phyloP scores from a whole-genome alignment of 164 flowering plant genomes.

The Kingdonia uniflora region DNA sequence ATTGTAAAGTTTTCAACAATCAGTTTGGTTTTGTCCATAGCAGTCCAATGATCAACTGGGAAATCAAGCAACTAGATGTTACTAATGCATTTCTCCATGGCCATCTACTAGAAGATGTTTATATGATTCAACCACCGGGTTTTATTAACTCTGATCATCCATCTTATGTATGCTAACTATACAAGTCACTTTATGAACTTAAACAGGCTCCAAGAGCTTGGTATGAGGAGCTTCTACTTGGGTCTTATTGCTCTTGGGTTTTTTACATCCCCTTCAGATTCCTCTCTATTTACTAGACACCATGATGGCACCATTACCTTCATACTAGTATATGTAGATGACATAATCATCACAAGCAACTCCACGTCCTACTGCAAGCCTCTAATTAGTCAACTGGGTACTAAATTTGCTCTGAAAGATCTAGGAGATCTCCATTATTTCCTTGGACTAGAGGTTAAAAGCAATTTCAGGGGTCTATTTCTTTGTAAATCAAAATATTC shows the following conservation, averaged over 20 bases:
- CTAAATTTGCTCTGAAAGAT: background rate
- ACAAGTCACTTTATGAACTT: background rate
- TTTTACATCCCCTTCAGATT: background rate
- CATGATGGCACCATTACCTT: too few species aligned
- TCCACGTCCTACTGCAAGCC: background rate
- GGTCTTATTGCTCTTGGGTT: background rate
- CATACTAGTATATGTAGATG: too few species aligned
- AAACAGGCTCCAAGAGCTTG: background rate
- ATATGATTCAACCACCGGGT: conserved; percentile 3
- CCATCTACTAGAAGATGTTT: background rate
- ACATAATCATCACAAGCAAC: background rate
- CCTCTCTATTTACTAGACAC: too few species aligned
- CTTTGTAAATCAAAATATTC: background rate
- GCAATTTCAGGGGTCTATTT: background rate
- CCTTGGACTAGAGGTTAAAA: background rate
- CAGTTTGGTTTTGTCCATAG: background rate
- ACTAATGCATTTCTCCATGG: conserved; percentile 4
- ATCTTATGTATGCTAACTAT: background rate
- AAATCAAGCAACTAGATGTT: conserved; percentile 1
- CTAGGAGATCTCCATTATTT: background rate
- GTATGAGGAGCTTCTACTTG: background rate
- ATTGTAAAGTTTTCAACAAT: background rate
- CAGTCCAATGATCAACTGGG: background rate
- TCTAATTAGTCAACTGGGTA: background rate
- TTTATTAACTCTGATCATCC: background rate